Evolutionary conservation across 1,139 yeast genomes (phyloP), one percentile per base, ranked within the genome.

Genomic region (Dujonia santamariae): DNA sequence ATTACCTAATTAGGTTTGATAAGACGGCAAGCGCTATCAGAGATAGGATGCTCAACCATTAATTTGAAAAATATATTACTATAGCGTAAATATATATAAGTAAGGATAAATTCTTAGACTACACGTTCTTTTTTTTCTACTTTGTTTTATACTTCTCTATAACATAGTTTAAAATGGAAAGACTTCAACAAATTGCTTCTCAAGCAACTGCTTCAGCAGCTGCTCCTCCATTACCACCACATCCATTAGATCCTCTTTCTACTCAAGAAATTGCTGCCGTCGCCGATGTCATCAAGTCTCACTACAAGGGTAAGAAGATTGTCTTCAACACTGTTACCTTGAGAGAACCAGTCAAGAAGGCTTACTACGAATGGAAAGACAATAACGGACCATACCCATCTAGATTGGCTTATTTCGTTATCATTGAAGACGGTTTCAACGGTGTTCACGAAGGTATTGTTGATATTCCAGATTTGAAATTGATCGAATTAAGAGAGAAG

Each of bases 391-490:
- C 83, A 8, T 42, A 63, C 23, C 86, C 87, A 22, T 80, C 83
- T 36, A 70, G 92, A 56, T 62, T 79, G 46, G 87, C 83, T 9
- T 79, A 75, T 51, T 80, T 71, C 43, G 85, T 83, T 35, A 66
- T 79, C 35, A 66, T 84, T 39, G 82, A 80, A 55, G 54, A 68
- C 16, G 85, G 78, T 31, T 69, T 67, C 37, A 56, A 70, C 31
- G 88, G 86, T 44, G 67, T 82, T 35, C 77, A 75, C 47, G 92
- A 84, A 54, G 90, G 87, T 56, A 61, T 75, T 30, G 81, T 80
- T 43, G 84, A 80, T 50, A 55, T 84, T 35, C 61, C 65, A 23
- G 58, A 72, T 31, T 61, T 66, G 45, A 57, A 60, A 31, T 61
- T 83, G 30, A 55, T 73, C 30, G 68, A 69, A 36, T 60, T 75